Evolutionary conservation across 257 asterid species (phyloP), one percentile per base, ranked within the genome.

Genomic region (Fraxinus anomala): DNA sequence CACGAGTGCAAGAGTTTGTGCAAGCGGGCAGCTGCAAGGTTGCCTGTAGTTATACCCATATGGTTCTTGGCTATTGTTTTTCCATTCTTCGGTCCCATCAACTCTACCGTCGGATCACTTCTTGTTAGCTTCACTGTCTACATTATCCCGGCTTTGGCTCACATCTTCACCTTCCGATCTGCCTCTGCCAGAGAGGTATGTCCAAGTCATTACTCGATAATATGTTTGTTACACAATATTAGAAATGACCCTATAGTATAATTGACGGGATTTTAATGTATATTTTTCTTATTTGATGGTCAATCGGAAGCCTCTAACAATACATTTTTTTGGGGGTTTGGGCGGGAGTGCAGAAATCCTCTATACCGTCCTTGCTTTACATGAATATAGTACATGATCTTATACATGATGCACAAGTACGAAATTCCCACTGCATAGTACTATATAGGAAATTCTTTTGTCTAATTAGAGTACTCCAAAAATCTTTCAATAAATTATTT

Each of bases 31-130:
- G 92, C 91, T 0, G 95, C 96, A 0, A 86, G 97, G 74, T 74
- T 93, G 84, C 97, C 98, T 0, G 99, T 93, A 71, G 98, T 94
- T 80, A 82, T 94, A 37, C 98, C 99, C 2, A 94, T 94, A 54
- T 94, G 99, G 98, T 94, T 94, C 85, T 67, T 94, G 86, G 98
- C 98, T 77, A 92, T 94, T 37, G 72, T 94, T 56, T 94, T 94
- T 88, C 98, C 99, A 0, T 94, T 94, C 83, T 94, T 94, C 79
- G 99, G 99, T 16, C 99, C 99, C 19, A 94, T 94, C 72, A 94
- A 94, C 82, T 94, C 98, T 19, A 84, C 97, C 4, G 97, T 94
- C 0, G 99, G 99, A 9, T 91, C 99, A 0, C 96, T 94, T 59
- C 94, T 94, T 0, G 99, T 94, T 13, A 94, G 98, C 83, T 92